Evolutionary conservation across 2,329 filamentous ascomycete species (phyloP).

Genomic region (Sarocladiaceae sp.): DNA sequence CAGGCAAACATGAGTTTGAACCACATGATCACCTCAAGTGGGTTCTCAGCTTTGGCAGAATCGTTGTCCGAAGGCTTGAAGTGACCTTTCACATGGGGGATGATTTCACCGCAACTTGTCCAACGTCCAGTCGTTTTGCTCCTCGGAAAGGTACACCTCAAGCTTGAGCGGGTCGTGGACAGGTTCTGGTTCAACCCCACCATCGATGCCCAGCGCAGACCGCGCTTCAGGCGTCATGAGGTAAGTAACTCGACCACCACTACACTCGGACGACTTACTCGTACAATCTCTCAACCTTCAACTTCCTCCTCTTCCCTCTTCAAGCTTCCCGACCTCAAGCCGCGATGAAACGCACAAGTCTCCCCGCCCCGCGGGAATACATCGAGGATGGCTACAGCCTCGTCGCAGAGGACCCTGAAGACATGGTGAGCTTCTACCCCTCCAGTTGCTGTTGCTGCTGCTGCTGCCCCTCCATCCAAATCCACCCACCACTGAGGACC

Average conservation of each 20-base stretch:
- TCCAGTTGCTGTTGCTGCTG: too few species aligned
- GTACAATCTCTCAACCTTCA: background rate
- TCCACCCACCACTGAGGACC: background rate
- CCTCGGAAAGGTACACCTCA: background rate
- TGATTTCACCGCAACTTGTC: too few species aligned
- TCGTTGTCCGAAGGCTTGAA: too few species aligned
- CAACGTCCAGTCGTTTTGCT: too few species aligned
- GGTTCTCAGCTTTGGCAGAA: too few species aligned
- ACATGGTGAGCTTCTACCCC: conserved; percentile 31
- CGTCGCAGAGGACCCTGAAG: conserved; percentile 34
- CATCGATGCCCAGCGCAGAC: conserved; percentile 6
- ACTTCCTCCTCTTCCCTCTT: background rate
- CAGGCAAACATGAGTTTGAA: too few species aligned
- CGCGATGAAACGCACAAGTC: conserved; percentile 4
- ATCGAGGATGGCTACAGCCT: conserved; percentile 7
- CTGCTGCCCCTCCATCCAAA: conserved; percentile 11
- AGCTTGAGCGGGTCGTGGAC: conserved; percentile 3
- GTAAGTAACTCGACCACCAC: background rate
- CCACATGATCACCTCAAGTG: too few species aligned
- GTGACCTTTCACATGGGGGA: too few species aligned
- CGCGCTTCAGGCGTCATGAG: conserved; percentile 8
- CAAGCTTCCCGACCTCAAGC: background rate
- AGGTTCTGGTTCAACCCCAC: too few species aligned
- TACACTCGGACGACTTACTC: background rate
- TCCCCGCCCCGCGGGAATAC: conserved; percentile 4